These are phyloP conservation scores for Hebeloma cylindrosporum DNA, from an alignment of 768 basidiomycete genomes.

Conservation along the genomic window DNA sequence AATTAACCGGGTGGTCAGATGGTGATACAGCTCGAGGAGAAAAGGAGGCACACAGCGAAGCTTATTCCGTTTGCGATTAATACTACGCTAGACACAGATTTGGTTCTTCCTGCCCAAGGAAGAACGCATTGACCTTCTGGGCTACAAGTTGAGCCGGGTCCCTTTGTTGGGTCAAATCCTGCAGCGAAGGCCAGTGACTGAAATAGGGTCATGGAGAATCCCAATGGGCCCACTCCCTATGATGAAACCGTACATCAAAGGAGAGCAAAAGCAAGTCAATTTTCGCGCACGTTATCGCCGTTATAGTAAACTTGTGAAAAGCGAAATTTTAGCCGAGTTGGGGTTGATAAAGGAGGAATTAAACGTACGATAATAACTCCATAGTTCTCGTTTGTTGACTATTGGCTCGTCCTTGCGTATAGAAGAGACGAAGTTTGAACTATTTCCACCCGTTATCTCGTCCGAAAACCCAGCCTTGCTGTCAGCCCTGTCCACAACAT, in stretches of 20 bases:
- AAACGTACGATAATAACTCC: conserved; percentile 74
- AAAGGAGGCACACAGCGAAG: conserved; percentile 54
- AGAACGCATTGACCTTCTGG: conserved; percentile 68
- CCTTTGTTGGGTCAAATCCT: conserved; percentile 70
- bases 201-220: conserved; percentile 73
- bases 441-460: background rate
- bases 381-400: conserved; percentile 71
- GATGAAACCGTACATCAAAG: background rate
- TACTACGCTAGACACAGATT: conserved; percentile 74
- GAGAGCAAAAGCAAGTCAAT: background rate
- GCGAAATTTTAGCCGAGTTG: background rate
- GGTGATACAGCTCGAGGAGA: background rate
- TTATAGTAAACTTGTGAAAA: conserved; percentile 68
- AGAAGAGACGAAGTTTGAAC: conserved; percentile 36
- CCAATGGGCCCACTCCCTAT: conserved; percentile 67
- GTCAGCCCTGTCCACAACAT: too few species aligned
- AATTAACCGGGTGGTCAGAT: background rate
- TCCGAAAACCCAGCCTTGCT: background rate
- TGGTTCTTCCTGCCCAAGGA: conserved; percentile 74
- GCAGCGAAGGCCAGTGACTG: conserved; percentile 69
- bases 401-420: conserved; percentile 58
- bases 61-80: conserved; percentile 73
- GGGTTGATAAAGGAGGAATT: background rate
- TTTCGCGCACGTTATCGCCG: conserved; percentile 64
- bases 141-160: conserved; percentile 69